Base-by-base conservation (phyloP, 148 eudicot species). In the Tetragonia tetragonoides region DNA sequence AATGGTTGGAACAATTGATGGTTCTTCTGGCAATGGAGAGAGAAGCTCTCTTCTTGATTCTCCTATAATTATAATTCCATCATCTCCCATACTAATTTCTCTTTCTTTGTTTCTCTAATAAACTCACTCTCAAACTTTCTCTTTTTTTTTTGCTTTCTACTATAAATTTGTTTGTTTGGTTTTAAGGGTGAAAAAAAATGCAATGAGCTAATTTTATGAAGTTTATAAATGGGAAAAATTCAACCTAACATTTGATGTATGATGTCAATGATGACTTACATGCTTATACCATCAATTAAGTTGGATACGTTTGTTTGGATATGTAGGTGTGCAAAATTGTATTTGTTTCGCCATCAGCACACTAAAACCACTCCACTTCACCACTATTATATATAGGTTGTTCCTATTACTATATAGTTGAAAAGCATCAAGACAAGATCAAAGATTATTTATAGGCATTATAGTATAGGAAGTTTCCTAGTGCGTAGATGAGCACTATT, bases 41-140 rank as follows among this genome's bases (percentile, higher is more conserved):
- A 84, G 77, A 24, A 84, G 79, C 80, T 84, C 87, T 67, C 87
- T 78, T 62, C 82, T 84, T 16, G 87, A 84, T 5, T 84, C 87
- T 37, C 34, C 34, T 28, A 28, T 28, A 28, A 44, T 73, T 16
- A 63, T 7, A 46, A 46, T 42, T 37, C 73, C 72, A 17, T 73
- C 81, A 23, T 77, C 73, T 20, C 9, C 62, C 84, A 81, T 79
- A 0, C 28, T 23, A 28, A 28, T 28, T 28, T 28, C 34, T 28
- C 34, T 28, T 74, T 66, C 42, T 38, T 66, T 59, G 11, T 10
- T 46, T 1, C 51, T 46, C 51, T 46, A 46, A 46, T 46, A 46
- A 46, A 46, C 41, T 38, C 49, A 39, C 24, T 67, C 49, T 41
- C 49, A 28, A 28, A 28, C 34, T 28, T 0, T 16, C 41, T 34